Evolutionary conservation across 2,329 filamentous ascomycete genomes (phyloP).

Genomic region (Cordyceps fumosorosea): DNA sequence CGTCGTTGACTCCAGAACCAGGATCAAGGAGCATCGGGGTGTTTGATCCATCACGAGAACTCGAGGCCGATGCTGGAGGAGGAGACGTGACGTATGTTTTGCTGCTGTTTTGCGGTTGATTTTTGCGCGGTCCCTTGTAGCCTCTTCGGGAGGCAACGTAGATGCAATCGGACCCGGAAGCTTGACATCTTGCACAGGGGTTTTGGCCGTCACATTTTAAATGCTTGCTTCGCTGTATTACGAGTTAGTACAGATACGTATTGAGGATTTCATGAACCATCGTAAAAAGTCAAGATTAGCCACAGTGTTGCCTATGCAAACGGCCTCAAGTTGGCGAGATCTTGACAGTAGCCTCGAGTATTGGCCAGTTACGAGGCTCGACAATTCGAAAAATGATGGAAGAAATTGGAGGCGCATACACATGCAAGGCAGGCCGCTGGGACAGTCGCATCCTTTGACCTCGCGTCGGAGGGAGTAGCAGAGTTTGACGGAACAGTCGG

Average conservation of each 20-base stretch:
- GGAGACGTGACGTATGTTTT: constrained; percentile 44
- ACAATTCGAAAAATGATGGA: not conserved
- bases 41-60: constrained; percentile 25
- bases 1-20: not conserved
- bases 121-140: constrained; percentile 54
- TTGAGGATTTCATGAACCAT: not conserved
- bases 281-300: not conserved
- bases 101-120: constrained; percentile 36
- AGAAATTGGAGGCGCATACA: constrained; percentile 33
- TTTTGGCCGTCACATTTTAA: constrained; percentile 68
- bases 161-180: constrained; percentile 54
- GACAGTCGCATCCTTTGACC: constrained; percentile 28
- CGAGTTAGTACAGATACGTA: not conserved
- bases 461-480: constrained; percentile 16
- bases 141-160: constrained; percentile 71
- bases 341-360: constrained; percentile 14
- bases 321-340: not conserved
- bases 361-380: not conserved
- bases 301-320: not conserved
- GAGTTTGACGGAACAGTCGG: constrained; percentile 19
- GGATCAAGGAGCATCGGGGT: constrained; percentile 29
- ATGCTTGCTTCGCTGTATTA: constrained; percentile 52
- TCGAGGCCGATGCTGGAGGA: constrained; percentile 13
- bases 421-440: constrained; percentile 50
- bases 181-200: constrained; percentile 62